Evolutionary conservation across 139 green algal species (phyloP).

Genomic region (Raphidocelis subcapitata): DNA sequence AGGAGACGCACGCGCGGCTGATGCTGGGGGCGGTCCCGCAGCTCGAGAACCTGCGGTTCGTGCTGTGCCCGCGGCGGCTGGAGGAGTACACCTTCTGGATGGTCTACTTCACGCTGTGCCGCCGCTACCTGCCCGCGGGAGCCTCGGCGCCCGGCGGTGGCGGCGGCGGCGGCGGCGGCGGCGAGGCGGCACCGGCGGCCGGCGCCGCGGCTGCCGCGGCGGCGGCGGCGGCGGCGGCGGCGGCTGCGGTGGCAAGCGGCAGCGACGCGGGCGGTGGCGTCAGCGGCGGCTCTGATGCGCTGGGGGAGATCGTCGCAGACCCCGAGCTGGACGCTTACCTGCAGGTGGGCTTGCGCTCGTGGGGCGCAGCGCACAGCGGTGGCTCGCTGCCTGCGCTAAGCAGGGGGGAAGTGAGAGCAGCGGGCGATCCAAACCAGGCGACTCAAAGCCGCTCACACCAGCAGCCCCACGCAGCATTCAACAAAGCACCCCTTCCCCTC

Average conservation of each 20-base stretch:
- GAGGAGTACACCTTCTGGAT: slow-evolving; percentile 77
- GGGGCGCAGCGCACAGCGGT: not conserved
- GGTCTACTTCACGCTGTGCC: slow-evolving; percentile 73
- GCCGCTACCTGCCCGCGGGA: slow-evolving; percentile 36
- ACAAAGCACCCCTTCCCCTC: no score
- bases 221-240: not conserved
- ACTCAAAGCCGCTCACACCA: no score
- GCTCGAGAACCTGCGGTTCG: slow-evolving; percentile 80
- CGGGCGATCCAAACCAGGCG: no score
- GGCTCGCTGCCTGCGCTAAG: not conserved
- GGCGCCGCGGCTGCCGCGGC: slow-evolving; percentile 2
- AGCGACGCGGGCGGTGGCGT: not conserved
- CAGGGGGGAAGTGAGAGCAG: not conserved
- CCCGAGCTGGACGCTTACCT: slow-evolving; percentile 64
- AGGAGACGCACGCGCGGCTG: slow-evolving; percentile 72
- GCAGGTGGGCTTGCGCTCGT: slow-evolving; percentile 21
- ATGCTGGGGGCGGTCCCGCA: slow-evolving; percentile 60
- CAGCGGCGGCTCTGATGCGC: not conserved
- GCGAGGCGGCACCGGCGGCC: slow-evolving; percentile 6
- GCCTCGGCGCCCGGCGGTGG: slow-evolving; percentile 12
- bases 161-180: not conserved
- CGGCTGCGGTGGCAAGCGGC: not conserved
- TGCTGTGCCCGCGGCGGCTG: slow-evolving; percentile 78
- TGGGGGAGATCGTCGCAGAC: slow-evolving; percentile 43
- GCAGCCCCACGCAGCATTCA: no score